Base-by-base conservation (phyloP, 768 basidiomycete genomes). In the Mycena rosella region DNA sequence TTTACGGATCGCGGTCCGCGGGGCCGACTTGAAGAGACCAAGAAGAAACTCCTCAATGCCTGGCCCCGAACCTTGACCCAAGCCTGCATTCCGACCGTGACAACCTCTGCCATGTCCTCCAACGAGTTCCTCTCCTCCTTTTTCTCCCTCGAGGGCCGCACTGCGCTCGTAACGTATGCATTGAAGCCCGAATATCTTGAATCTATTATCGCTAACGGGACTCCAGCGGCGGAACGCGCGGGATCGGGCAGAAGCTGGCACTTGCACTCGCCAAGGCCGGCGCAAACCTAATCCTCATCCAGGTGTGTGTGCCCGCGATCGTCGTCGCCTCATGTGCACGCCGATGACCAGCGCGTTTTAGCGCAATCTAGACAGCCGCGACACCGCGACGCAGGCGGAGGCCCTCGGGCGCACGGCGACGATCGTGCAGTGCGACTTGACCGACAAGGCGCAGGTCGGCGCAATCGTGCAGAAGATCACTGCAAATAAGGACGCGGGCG, bases 191-290 rank as follows among this genome's bases (percentile, higher is more conserved):
- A n/a, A n/a, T n/a, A n/a, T 20, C 3, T n/a, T 22, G 42, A 44
- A 4, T 11, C 11, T 5, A 5, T 7, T n/a, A 3, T 44, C 18
- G 11, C n/a, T 2, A 20, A 20, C 42, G 38, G 10, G 32, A 10
- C 26, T 63, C 2, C 17, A 72, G 71, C 17, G 71, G 73, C 32
- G 71, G 66, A 2, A 74, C 73, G 27, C 65, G 73, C 18, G 73
- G 73, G 8, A 74, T 74, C 59, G 73, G 73, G 3, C 73, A 74
- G 66, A 66, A 34, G 20, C 40, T 74, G 45, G 73, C 73, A 11
- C 66, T 74, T 15, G 73, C 73, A 14, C 67, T 74, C 4, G 73
- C 73, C 24, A 56, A 70, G 52, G 73, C 73, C 0, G 73, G 73
- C 14, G 73, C 73, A 17, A 67, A 74, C 47, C 66, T 74, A 64